phyloP scores from a whole-genome alignment of 2,329 filamentous ascomycete genomes.

The Aspergillus sp. region DNA sequence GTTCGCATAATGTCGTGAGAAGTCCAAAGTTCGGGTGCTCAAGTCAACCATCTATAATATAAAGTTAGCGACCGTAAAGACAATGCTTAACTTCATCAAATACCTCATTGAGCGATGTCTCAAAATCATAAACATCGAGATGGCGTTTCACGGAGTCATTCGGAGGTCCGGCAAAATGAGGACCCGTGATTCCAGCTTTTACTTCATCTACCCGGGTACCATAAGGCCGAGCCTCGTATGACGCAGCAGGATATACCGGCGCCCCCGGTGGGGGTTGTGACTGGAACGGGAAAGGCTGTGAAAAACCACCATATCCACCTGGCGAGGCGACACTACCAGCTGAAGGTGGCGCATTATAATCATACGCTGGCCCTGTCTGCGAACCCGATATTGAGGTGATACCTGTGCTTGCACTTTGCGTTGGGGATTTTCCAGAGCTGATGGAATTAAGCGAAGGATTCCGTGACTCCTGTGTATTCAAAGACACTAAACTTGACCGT shows the following conservation, averaged over 20 bases:
- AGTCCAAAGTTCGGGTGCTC: conserved; percentile 45
- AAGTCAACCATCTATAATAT: conserved; percentile 43
- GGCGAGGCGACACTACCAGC: conserved; percentile 41
- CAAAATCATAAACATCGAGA: conserved; percentile 62
- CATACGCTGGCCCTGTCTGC: conserved; percentile 38
- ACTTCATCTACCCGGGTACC: conserved; percentile 35
- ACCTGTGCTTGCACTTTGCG: conserved; percentile 40
- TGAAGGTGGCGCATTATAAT: conserved; percentile 38
- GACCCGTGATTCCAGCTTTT: conserved; percentile 30
- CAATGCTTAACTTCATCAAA: conserved; percentile 15
- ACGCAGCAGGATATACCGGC: conserved; percentile 31
- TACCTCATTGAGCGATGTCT: conserved; percentile 50
- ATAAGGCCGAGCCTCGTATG: conserved; percentile 35
- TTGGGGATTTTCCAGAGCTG: conserved; percentile 42
- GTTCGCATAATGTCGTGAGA: conserved; percentile 44
- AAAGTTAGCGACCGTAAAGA: conserved; percentile 15
- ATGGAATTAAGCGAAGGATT: conserved; percentile 43
- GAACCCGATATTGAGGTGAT: conserved; percentile 38
- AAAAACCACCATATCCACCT: conserved; percentile 34
- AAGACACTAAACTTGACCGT: conserved; percentile 39
- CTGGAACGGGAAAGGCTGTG: conserved; percentile 33
- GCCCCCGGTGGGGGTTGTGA: conserved; percentile 31
- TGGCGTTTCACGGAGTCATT: conserved; percentile 60
- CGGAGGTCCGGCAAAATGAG: conserved; percentile 33
- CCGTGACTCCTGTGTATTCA: conserved; percentile 42